A percentile compares a stretch with the other conserved stretches of the same genome.
Evolutionary conservation across 805 yeast species (phyloP).

Genomic region (Debaryomyces castellii): DNA sequence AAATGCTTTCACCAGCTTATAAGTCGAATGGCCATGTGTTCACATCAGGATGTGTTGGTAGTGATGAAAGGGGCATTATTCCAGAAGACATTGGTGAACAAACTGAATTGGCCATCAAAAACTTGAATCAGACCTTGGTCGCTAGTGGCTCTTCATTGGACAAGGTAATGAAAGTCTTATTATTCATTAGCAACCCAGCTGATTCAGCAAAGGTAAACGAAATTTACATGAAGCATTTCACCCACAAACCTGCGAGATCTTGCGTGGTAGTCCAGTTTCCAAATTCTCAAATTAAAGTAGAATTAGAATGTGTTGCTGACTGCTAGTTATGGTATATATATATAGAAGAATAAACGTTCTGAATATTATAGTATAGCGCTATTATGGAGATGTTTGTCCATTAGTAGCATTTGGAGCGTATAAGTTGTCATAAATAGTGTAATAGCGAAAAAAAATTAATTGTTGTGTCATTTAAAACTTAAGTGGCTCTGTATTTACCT

Average conservation of each 20-base stretch:
- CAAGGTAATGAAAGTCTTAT: conserved; percentile 44
- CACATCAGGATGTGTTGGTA: conserved; percentile 18
- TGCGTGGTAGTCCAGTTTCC: conserved; percentile 50
- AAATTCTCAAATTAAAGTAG: conserved; percentile 43
- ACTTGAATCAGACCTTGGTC: conserved; percentile 36
- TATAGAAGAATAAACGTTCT: neutral
- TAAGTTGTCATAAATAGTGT: too few species aligned
- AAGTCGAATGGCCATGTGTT: conserved; percentile 15
- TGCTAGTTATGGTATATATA: neutral
- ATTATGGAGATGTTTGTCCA: too few species aligned
- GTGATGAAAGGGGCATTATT: conserved; percentile 31
- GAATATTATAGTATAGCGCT: too few species aligned
- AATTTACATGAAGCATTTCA: conserved; percentile 44
- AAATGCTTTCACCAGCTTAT: conserved; percentile 8
- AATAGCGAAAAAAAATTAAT: too few species aligned
- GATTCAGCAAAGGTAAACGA: conserved; percentile 42
- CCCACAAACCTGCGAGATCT: conserved; percentile 48
- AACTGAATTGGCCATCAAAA: conserved; percentile 40
- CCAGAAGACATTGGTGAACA: conserved; percentile 42
- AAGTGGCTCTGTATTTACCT: too few species aligned
- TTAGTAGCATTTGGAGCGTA: too few species aligned
- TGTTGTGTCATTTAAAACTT: too few species aligned
- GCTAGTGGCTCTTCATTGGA: conserved; percentile 44
- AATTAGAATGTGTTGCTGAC: conserved; percentile 46
- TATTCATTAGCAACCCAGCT: conserved; percentile 42